These are phyloP conservation scores for Inonotus hispidus DNA, from an alignment of 1,284 basidiomycete species.

Conservation along the genomic window DNA sequence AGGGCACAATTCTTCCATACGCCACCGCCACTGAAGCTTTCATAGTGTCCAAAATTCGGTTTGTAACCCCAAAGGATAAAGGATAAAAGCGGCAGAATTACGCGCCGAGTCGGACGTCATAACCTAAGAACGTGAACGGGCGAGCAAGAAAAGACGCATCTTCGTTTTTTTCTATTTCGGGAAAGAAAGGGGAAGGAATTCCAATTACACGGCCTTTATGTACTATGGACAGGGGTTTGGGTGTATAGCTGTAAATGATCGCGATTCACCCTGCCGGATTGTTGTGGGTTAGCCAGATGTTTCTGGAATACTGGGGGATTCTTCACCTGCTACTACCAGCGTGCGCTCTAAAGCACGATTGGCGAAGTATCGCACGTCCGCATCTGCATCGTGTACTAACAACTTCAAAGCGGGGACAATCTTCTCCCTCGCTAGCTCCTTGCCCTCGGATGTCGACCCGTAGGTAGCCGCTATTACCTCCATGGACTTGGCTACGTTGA, in stretches of 20 bases:
- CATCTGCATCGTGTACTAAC: constrained; percentile 87
- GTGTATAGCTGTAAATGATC: background rate
- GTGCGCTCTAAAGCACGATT: constrained; percentile 64
- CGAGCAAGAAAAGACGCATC: constrained; percentile 9
- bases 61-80: background rate
- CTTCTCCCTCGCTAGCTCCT: constrained; percentile 66
- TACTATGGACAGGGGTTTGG: constrained; percentile 8
- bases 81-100: background rate
- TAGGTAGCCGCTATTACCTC: constrained; percentile 81
- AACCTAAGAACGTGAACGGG: constrained; percentile 2
- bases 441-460: constrained; percentile 63
- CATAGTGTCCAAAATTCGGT: no score
- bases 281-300: background rate
- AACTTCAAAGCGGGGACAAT: constrained; percentile 83
- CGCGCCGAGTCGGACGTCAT: background rate
- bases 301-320: background rate
- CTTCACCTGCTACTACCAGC: constrained; percentile 20
- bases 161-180: constrained; percentile 10
- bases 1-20: background rate
- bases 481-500: constrained; percentile 95
- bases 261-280: background rate
- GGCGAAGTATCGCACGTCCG: constrained; percentile 91
- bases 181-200: constrained; percentile 1
- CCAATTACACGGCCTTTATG: constrained; percentile 13
- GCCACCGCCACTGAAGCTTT: background rate